A percentile compares a stretch with the other conserved stretches of the same genome.
Conservation (phyloP, 441 rosid species). For the Sinapis alba region DNA sequence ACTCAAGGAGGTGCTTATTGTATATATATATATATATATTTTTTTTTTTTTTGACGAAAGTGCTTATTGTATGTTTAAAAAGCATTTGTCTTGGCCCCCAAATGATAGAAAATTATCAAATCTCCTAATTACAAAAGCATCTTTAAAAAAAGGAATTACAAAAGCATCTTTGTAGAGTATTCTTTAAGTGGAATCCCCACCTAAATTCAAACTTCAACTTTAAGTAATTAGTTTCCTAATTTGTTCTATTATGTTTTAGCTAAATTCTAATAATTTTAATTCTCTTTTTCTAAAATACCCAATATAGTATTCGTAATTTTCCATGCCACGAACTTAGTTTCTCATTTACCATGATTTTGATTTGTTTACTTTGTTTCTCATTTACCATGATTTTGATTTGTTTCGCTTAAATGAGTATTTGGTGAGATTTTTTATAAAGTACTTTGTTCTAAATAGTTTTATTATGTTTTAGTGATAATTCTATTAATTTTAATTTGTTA, state of each 20-base stretch:
- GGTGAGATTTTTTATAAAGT: too few relatives aligned
- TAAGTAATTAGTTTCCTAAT: too few relatives aligned
- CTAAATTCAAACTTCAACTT: too few relatives aligned
- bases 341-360: neutral
- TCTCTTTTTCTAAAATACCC: too few relatives aligned
- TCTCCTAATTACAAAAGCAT: neutral
- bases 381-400: neutral
- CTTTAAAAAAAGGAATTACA: too few relatives aligned
- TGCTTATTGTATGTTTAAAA: neutral
- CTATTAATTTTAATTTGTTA: neutral
- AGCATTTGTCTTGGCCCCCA: neutral
- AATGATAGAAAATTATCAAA: too few relatives aligned
- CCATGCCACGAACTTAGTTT: neutral
- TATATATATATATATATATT: too few relatives aligned
- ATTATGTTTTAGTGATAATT: neutral
- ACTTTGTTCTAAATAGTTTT: neutral
- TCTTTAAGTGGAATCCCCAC: too few relatives aligned
- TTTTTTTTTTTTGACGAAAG: too few relatives aligned
- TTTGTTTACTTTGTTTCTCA: neutral
- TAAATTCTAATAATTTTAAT: neutral
- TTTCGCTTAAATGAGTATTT: too few relatives aligned
- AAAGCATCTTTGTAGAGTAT: too few relatives aligned
- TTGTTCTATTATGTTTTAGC: neutral
- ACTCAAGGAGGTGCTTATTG: too few relatives aligned
- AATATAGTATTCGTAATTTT: neutral